Conservation (phyloP, 2,329 filamentous ascomycete genomes). For the Fusarium metavorans region DNA sequence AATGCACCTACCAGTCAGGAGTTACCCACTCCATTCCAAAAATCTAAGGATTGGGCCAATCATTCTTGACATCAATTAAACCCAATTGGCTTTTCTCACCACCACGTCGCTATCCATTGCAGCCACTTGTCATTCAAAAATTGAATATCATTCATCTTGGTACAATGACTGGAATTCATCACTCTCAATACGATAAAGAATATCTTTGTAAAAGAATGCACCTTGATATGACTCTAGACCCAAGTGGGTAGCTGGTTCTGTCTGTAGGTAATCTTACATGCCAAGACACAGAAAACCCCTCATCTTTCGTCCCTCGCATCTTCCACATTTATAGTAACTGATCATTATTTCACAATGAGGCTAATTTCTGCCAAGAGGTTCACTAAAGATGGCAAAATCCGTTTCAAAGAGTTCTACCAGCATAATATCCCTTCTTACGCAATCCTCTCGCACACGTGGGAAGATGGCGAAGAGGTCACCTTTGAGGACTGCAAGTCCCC, state of each 20-base stretch:
- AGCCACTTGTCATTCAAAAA: no score
- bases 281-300: neutral
- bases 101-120: no score
- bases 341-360: no score
- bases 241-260: neutral
- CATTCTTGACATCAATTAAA: no score
- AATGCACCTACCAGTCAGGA: no score
- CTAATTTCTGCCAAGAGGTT: neutral
- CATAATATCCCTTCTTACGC: neutral
- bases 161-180: no score
- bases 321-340: no score
- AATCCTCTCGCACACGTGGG: slow-evolving; percentile 19
- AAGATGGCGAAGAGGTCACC: neutral
- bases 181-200: no score
- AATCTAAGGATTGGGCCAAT: no score
- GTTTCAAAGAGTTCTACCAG: neutral
- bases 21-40: no score
- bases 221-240: neutral
- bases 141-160: no score
- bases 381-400: neutral
- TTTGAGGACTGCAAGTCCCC: neutral
- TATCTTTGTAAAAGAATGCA: neutral
- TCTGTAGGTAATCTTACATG: neutral
- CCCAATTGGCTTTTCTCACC: no score
- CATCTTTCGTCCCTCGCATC: neutral